phyloP scores from a whole-genome alignment of 257 asterid genomes.

The Verbena officinalis region DNA sequence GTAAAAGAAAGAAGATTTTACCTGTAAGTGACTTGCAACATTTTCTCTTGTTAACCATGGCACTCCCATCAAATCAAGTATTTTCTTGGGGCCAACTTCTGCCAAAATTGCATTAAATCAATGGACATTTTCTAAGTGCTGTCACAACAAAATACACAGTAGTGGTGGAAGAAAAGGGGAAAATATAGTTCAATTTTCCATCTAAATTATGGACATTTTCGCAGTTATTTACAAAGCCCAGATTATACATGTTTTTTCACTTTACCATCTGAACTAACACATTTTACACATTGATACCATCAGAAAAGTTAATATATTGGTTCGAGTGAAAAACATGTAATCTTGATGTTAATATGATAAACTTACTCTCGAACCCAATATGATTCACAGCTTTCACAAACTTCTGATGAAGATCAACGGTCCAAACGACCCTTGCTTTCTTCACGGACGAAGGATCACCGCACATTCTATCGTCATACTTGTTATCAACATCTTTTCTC shows the following conservation, averaged over 20 bases:
- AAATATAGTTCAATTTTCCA: no score
- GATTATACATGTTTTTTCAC: no score
- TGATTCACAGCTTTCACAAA: constrained; percentile 93
- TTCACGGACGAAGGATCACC: constrained; percentile 56
- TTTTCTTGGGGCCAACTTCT: constrained; percentile 96
- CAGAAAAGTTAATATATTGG: no score
- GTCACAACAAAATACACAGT: no score
- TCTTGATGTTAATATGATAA: neutral
- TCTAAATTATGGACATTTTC: no score
- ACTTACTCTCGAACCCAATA: constrained; percentile 79
- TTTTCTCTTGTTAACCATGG: constrained; percentile 90
- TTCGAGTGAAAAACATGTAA: no score
- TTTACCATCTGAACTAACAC: no score
- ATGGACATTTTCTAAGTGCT: neutral
- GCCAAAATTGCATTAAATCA: constrained; percentile 20
- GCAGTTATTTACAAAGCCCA: no score
- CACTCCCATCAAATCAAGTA: constrained; percentile 85
- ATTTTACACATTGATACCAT: no score
- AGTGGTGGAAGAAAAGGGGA: no score
- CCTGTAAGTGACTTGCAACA: constrained; percentile 97
- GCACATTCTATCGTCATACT: constrained; percentile 47
- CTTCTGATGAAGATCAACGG: constrained; percentile 91
- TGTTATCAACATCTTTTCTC: constrained; percentile 57
- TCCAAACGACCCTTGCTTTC: constrained; percentile 91
- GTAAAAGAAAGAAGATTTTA: constrained; percentile 27